Evolutionary conservation across 2,329 filamentous ascomycete genomes (phyloP).

Genomic region (Cladophialophora bantiana): DNA sequence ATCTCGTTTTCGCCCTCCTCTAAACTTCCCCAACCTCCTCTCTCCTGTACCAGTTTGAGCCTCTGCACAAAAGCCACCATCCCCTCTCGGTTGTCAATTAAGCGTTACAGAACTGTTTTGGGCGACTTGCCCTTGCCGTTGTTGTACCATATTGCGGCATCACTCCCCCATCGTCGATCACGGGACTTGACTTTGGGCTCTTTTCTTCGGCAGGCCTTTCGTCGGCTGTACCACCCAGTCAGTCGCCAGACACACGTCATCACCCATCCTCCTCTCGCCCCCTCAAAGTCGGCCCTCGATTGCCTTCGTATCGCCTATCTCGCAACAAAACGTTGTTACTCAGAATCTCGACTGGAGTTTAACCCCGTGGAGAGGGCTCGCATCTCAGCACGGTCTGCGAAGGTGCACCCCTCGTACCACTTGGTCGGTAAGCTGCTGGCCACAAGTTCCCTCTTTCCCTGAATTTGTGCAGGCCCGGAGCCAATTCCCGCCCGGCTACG

Average conservation of each 20-base stretch:
- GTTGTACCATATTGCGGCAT: background rate
- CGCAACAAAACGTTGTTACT: background rate
- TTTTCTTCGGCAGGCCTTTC: constrained; percentile 2
- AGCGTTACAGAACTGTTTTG: constrained; percentile 1
- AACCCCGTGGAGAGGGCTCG: constrained; percentile 5
- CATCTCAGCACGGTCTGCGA: background rate
- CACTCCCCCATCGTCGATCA: constrained; percentile 9
- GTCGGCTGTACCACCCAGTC: constrained; percentile 25
- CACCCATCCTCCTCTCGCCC: constrained; percentile 14
- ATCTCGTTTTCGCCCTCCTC: constrained; percentile 21
- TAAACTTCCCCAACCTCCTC: constrained; percentile 15
- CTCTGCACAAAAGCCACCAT: constrained; percentile 16
- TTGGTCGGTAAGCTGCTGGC: constrained; percentile 9
- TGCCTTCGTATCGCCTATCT: constrained; percentile 10
- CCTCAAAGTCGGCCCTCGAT: constrained; percentile 16
- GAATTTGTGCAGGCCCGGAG: constrained; percentile 21
- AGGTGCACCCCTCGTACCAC: background rate
- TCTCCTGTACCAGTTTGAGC: constrained; percentile 1
- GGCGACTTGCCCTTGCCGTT: background rate
- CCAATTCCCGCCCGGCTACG: constrained; percentile 29
- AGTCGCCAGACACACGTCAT: constrained; percentile 27
- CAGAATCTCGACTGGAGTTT: background rate
- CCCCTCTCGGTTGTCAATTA: background rate
- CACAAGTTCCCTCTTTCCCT: constrained; percentile 12
- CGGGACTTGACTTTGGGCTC: constrained; percentile 11